These are phyloP conservation scores for Circinella umbellata DNA, from an alignment of 371 early-diverging fungal genomes.

Conservation along the genomic window DNA sequence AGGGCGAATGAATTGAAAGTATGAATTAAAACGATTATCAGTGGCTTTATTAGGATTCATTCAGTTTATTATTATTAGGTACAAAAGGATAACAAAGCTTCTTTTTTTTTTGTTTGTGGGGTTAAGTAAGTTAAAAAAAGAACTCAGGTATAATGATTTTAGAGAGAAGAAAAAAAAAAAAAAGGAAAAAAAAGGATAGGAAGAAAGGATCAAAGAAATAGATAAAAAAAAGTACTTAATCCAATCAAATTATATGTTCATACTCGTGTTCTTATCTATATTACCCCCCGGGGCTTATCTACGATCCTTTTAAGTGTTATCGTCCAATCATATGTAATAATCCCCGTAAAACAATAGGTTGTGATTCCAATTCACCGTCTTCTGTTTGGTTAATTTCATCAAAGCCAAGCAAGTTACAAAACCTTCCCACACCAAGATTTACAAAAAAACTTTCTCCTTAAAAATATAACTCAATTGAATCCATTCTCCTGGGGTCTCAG, in stretches of 20 bases:
- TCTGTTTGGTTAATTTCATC: constrained; percentile 10
- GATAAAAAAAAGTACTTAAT: background rate
- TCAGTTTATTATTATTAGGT: background rate
- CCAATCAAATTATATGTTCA: background rate
- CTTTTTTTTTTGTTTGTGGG: background rate
- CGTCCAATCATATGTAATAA: constrained; percentile 7
- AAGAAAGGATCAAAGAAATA: constrained; percentile 4
- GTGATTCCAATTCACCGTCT: background rate
- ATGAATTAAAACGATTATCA: constrained; percentile 20
- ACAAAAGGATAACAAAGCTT: background rate
- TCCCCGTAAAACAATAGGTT: constrained; percentile 8
- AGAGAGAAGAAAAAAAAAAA: background rate
- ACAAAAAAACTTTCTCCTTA: no score
- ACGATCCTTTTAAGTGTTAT: constrained; percentile 1
- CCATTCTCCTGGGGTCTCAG: no score
- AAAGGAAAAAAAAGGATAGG: background rate
- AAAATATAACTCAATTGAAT: no score
- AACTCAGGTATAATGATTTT: background rate
- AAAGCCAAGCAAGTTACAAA: background rate
- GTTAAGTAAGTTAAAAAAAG: background rate
- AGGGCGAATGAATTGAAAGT: constrained; percentile 25
- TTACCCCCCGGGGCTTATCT: background rate
- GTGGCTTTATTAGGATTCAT: constrained; percentile 15
- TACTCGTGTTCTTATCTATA: background rate
- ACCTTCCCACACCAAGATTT: background rate